Evolutionary conservation across 805 yeast genomes (phyloP).

Genomic region (Cyberlindnera galapagoensis): DNA sequence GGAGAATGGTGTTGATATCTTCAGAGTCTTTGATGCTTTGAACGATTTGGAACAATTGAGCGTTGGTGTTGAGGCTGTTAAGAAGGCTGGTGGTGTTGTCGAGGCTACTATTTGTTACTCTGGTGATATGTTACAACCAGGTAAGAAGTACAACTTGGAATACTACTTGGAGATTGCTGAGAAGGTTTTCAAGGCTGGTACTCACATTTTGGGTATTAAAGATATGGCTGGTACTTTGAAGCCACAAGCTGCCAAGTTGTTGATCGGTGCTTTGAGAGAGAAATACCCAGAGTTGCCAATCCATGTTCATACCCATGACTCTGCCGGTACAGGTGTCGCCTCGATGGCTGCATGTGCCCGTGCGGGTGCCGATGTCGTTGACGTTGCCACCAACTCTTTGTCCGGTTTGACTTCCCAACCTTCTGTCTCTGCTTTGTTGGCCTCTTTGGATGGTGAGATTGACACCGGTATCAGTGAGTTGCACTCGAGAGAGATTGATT

Average conservation of each 20-base stretch:
- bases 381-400: constrained; percentile 94
- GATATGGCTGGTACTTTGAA: constrained; percentile 99
- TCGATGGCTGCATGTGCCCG: constrained; percentile 90
- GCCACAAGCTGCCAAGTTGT: constrained; percentile 83
- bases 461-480: constrained; percentile 64
- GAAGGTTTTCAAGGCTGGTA: constrained; percentile 85
- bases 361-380: constrained; percentile 98
- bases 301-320: constrained; percentile 98
- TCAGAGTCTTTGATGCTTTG: constrained; percentile 96
- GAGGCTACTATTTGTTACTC: constrained; percentile 98
- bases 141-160: constrained; percentile 91
- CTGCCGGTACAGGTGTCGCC: constrained; percentile 99
- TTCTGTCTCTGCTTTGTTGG: constrained; percentile 85
- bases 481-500: constrained; percentile 75
- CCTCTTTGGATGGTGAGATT: constrained; percentile 83
- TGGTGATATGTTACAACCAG: constrained; percentile 95
- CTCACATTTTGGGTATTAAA: constrained; percentile 94
- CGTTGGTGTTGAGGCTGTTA: constrained; percentile 97
- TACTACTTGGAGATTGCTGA: constrained; percentile 82
- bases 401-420: constrained; percentile 99
- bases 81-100: constrained; percentile 97
- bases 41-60: constrained; percentile 94
- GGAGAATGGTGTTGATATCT: constrained; percentile 93
- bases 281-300: constrained; percentile 92
- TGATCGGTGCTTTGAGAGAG: constrained; percentile 75